These are phyloP conservation scores for Grosmannia penicillata DNA, from an alignment of 2,329 filamentous ascomycete species.

Conservation along the genomic window DNA sequence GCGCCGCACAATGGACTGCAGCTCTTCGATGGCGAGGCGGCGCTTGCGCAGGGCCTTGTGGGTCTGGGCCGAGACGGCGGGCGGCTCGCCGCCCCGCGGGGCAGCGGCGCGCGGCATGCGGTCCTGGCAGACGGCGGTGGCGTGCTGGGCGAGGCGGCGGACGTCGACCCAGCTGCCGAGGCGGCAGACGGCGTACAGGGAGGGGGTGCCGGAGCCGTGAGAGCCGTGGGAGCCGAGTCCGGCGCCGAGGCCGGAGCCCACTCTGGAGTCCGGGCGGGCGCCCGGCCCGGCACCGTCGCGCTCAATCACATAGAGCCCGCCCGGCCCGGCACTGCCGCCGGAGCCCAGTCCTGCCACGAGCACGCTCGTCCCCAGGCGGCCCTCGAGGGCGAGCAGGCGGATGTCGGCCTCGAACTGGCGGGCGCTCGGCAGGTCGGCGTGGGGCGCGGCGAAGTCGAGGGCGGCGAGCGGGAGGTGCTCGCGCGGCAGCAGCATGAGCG, in stretches of 20 bases:
- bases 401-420: constrained; percentile 47
- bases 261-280: too few species aligned
- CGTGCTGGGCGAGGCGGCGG: constrained; percentile 32
- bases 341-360: constrained; percentile 40
- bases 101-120: constrained; percentile 11
- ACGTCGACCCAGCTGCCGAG: constrained; percentile 53
- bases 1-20: constrained; percentile 45
- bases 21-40: constrained; percentile 44
- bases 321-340: constrained; percentile 26
- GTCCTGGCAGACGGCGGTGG: constrained; percentile 28
- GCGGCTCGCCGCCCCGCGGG: constrained; percentile 5
- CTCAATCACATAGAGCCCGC: constrained; percentile 57
- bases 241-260: too few species aligned
- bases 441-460: constrained; percentile 40
- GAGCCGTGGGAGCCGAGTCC: too few species aligned
- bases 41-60: constrained; percentile 39
- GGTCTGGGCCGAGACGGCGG: constrained; percentile 27
- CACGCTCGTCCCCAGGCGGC: constrained; percentile 41
- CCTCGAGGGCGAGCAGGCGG: constrained; percentile 48
- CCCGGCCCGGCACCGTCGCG: constrained; percentile 29
- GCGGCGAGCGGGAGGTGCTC: constrained; percentile 44
- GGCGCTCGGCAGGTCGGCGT: constrained; percentile 33
- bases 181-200: constrained; percentile 53
- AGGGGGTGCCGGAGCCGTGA: constrained; percentile 19
- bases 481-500: constrained; percentile 47